Percentiles rank a stretch among this genome's conserved stretches.
These are phyloP conservation scores for Fusarium abutilonis DNA, from an alignment of 2,329 filamentous ascomycete genomes.

Conservation along the genomic window DNA sequence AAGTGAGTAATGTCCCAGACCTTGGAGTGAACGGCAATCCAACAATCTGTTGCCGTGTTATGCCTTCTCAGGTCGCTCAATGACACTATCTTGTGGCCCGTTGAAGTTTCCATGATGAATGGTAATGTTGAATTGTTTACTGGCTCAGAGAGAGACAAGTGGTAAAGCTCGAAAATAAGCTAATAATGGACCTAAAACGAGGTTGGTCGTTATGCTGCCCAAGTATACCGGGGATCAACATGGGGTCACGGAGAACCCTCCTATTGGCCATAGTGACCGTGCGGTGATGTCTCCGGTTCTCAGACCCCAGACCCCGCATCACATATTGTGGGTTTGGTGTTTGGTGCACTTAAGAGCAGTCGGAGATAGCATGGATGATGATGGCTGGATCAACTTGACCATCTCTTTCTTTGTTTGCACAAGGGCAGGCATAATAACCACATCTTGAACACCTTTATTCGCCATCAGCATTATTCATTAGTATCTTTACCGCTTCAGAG, in stretches of 20 bases:
- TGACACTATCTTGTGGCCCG: slow-evolving; percentile 18
- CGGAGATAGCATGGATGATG: slow-evolving; percentile 13
- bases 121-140: neutral
- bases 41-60: slow-evolving; percentile 61
- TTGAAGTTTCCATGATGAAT: slow-evolving; percentile 21
- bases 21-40: slow-evolving; percentile 74
- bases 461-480: neutral
- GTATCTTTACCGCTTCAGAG: neutral
- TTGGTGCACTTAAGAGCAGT: slow-evolving; percentile 7
- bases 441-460: neutral
- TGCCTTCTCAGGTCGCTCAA: slow-evolving; percentile 58
- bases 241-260: slow-evolving; percentile 13
- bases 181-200: slow-evolving; percentile 7
- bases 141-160: neutral
- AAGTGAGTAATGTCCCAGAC: slow-evolving; percentile 78
- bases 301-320: slow-evolving; percentile 2
- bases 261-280: neutral
- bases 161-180: slow-evolving; percentile 17
- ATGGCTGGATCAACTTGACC: slow-evolving; percentile 2
- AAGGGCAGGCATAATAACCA: neutral
- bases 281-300: slow-evolving; percentile 9
- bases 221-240: neutral
- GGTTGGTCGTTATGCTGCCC: neutral
- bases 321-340: neutral
- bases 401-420: neutral